Evolutionary conservation across 129 eudicot species (phyloP), one percentile per base, ranked within the genome.

Genomic region (Saussurea involucrata): DNA sequence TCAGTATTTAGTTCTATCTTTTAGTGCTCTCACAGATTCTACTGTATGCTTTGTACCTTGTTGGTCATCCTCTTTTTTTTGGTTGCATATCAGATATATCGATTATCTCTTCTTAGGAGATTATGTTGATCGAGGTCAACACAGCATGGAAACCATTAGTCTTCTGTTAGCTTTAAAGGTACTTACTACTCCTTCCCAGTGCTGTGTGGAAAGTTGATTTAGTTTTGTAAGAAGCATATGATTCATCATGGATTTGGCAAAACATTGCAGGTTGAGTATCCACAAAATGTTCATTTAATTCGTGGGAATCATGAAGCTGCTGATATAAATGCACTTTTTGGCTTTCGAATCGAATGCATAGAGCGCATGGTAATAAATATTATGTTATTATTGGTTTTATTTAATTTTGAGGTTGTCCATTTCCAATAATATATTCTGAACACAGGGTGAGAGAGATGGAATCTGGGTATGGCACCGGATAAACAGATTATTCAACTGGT

Each of bases 221-320:
- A 57, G 21, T 63, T 27, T 12, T 28, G 64, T 55, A 8, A 12
- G 74, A 63, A 74, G 11, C n/a, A 57, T 64, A 57, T 64, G 8
- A 33, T 66, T 74, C 5, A 37, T 73, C 18, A 15, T 76, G 27
- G 71, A 53, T 71, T 71, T 69, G 73, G 28, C 61, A 66, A 46
- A 34, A 77, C n/a, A 8, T 75, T 74, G 70, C 75, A 95, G 99
- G 97, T 95, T 42, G 99, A 95, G 81, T 81, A 95, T 90, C 92
- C 97, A 13, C 89, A 83, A 34, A 93, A 90, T 83, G 87, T 95
- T 80, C 99, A 95, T 83, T 81, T 95, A 72, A 95, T 95, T 82
- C 99, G 99, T 68, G 99, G 99, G 74, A 95, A 95, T 85, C 99
- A 95, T 85, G 99, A 95, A 88, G 99, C 99, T 83, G 99, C 99